These are phyloP conservation scores for Auriscalpium vulgare DNA, from an alignment of 768 basidiomycete genomes.

Conservation along the genomic window DNA sequence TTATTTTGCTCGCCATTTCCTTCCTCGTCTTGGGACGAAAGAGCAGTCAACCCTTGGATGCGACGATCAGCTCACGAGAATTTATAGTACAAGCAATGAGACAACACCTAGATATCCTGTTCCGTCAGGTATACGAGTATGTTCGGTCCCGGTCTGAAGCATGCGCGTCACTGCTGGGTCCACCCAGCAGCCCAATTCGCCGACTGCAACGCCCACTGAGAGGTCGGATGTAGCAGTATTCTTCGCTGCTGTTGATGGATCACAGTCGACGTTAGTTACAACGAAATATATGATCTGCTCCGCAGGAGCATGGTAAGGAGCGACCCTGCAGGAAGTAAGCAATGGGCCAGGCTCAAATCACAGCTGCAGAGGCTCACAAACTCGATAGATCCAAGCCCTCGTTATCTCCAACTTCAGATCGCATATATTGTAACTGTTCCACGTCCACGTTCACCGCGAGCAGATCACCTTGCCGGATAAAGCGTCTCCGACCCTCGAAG, in stretches of 20 bases:
- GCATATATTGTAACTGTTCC: conserved; percentile 26
- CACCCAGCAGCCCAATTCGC: conserved; percentile 81
- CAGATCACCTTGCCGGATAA: conserved; percentile 70
- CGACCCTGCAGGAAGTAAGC: neutral
- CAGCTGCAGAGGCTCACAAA: neutral
- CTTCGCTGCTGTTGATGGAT: conserved; percentile 34
- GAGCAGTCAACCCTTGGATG: conserved; percentile 9
- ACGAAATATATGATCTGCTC: conserved; percentile 65
- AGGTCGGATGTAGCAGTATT: conserved; percentile 31
- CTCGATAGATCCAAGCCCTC: conserved; percentile 1
- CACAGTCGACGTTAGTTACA: conserved; percentile 69
- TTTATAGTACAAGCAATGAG: neutral
- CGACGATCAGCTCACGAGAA: neutral
- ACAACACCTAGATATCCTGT: conserved; percentile 44
- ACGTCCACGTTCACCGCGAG: conserved; percentile 58
- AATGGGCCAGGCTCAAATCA: no score
- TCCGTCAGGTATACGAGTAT: conserved; percentile 49
- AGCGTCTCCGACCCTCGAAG: conserved; percentile 44
- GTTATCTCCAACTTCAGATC: neutral
- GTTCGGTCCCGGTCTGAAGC: conserved; percentile 72
- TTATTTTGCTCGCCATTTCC: conserved; percentile 1
- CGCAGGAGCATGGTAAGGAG: conserved; percentile 11
- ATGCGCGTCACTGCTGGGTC: conserved; percentile 68
- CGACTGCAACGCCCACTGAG: conserved; percentile 47
- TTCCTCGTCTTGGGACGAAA: neutral